These are phyloP conservation scores for Cercospora canescens DNA, from an alignment of 2,329 filamentous ascomycete genomes.

Conservation along the genomic window DNA sequence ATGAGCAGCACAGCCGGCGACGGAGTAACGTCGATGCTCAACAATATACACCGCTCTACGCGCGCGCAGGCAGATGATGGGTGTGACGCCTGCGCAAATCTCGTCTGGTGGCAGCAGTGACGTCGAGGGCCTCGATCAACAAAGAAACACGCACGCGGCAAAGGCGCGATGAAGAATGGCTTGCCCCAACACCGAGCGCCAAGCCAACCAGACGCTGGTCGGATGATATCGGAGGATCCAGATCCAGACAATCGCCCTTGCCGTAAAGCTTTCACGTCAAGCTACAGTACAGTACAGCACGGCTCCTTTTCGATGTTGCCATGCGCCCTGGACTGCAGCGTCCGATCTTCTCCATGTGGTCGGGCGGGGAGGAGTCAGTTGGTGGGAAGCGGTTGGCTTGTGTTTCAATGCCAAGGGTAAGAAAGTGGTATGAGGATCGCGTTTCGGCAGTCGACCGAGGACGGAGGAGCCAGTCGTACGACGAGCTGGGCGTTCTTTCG, in stretches of 20 bases:
- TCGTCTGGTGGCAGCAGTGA: not conserved
- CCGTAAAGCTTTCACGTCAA: slow-evolving; percentile 7
- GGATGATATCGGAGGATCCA: slow-evolving; percentile 4
- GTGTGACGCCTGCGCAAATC: not conserved
- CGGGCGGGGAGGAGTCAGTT: not conserved
- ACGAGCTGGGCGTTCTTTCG: not conserved
- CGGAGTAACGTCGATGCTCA: not conserved
- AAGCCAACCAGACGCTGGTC: slow-evolving; percentile 2
- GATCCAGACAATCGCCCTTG: not conserved
- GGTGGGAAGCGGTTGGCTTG: not conserved
- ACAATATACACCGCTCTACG: not conserved
- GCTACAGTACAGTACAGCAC: not conserved
- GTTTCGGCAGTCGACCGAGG: not conserved
- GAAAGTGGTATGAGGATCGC: slow-evolving; percentile 2
- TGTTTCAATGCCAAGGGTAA: not conserved
- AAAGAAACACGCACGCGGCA: not conserved
- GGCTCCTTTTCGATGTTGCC: not conserved
- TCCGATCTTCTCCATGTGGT: not conserved
- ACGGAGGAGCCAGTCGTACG: not conserved
- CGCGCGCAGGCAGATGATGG: not conserved
- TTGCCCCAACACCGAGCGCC: not conserved
- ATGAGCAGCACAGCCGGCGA: not conserved
- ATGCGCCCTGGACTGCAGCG: not conserved
- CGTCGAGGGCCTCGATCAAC: not conserved
- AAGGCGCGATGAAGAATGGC: slow-evolving; percentile 1